A percentile compares a stretch with the other conserved stretches of the same genome.
Conservation (phyloP, 306 rosid genomes). For the Abrus precatorius region DNA sequence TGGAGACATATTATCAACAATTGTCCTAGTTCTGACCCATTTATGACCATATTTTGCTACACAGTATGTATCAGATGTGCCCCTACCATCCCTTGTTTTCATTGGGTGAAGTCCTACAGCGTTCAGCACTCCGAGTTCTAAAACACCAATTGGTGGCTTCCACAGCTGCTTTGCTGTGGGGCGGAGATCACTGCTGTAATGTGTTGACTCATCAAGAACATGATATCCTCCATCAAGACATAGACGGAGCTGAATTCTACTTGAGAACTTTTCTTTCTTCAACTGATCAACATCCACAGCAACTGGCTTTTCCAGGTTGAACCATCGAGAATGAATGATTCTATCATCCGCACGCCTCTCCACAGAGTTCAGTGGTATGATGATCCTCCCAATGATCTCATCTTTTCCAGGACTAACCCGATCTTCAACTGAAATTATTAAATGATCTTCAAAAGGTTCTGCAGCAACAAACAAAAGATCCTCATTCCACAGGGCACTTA, state of each 20-base stretch:
- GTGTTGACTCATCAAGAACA: conserved; percentile 63
- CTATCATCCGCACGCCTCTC: conserved; percentile 65
- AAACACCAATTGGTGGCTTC: conserved; percentile 57
- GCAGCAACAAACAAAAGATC: conserved; percentile 64
- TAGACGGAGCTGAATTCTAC: conserved; percentile 56
- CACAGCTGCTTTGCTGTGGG: conserved; percentile 63
- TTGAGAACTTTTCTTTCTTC: conserved; percentile 59
- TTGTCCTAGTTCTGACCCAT: conserved; percentile 63
- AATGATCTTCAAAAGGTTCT: conserved; percentile 64
- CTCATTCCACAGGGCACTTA: conserved; percentile 59
- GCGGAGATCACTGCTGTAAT: conserved; percentile 63
- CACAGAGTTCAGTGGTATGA: conserved; percentile 50
- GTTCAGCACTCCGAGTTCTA: conserved; percentile 59
- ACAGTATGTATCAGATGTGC: conserved; percentile 62
- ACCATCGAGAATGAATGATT: conserved; percentile 62
- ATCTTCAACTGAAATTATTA: conserved; percentile 56
- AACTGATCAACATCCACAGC: conserved; percentile 59
- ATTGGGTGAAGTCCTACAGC: conserved; percentile 60
- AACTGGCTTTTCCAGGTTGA: conserved; percentile 59
- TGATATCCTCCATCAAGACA: conserved; percentile 65
- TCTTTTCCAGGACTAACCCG: conserved; percentile 60
- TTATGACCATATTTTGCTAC: conserved; percentile 64
- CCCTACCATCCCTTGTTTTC: conserved; percentile 58
- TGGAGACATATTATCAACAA: conserved; percentile 55
- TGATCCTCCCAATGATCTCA: conserved; percentile 60